phyloP scores from a whole-genome alignment of 495 filamentous ascomycete genomes.

The Neohortaea acidophila region DNA sequence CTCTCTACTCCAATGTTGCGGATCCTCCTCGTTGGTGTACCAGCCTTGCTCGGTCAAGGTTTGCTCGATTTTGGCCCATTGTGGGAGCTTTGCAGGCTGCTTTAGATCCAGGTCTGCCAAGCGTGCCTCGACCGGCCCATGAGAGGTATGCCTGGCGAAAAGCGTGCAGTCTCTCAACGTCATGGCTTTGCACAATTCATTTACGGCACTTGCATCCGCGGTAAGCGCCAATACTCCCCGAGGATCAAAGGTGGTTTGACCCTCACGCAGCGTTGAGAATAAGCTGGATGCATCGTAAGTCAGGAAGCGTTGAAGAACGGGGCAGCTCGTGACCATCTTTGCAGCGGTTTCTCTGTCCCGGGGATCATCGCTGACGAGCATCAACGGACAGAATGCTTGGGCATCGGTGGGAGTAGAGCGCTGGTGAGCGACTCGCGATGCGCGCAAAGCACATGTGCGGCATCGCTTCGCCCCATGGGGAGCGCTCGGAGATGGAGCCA shows the following conservation, averaged over 20 bases:
- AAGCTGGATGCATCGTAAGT: not conserved
- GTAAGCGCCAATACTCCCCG: slow-evolving; percentile 13
- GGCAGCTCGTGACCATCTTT: not conserved
- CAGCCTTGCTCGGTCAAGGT: slow-evolving; percentile 54
- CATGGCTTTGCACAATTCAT: slow-evolving; percentile 44
- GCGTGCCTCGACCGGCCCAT: slow-evolving; percentile 46
- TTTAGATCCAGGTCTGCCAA: slow-evolving; percentile 85
- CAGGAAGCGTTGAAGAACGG: slow-evolving; percentile 1
- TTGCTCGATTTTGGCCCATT: slow-evolving; percentile 56
- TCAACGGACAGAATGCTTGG: slow-evolving; percentile 10
- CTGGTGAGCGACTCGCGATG: slow-evolving; percentile 33
- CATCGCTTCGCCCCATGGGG: slow-evolving; percentile 51
- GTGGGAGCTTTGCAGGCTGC: slow-evolving; percentile 42
- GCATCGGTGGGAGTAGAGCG: slow-evolving; percentile 6
- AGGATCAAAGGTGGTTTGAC: slow-evolving; percentile 4
- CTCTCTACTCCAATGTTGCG: not conserved
- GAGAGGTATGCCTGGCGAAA: slow-evolving; percentile 46
- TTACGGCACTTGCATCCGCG: not conserved
- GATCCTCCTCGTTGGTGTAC: slow-evolving; percentile 39
- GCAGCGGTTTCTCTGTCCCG: slow-evolving; percentile 1
- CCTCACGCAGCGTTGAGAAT: not conserved
- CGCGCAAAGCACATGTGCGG: slow-evolving; percentile 69
- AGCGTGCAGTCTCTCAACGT: slow-evolving; percentile 79
- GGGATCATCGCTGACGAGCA: slow-evolving; percentile 4
- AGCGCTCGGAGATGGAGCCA: slow-evolving; percentile 65